A percentile compares a stretch with the other conserved stretches of the same genome.
phyloP scores from a whole-genome alignment of 1,139 yeast genomes.

The Hyphopichia pseudoburtonii region DNA sequence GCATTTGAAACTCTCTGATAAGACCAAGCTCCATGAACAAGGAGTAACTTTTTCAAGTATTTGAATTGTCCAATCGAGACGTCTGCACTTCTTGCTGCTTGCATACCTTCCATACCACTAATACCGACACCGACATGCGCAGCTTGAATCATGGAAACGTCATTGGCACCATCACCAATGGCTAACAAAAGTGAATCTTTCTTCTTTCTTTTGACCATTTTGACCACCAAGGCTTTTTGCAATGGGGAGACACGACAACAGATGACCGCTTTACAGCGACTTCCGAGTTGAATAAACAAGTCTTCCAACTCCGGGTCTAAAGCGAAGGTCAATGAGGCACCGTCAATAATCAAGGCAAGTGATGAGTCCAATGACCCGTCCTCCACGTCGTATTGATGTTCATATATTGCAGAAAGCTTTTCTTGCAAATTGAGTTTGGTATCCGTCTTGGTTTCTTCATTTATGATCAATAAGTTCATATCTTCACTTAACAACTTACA shows the following conservation, averaged over 20 bases:
- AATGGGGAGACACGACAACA: conserved; percentile 98
- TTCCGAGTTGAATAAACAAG: conserved; percentile 74
- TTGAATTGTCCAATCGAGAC: conserved; percentile 95
- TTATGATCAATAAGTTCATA: conserved; percentile 87
- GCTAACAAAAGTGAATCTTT: conserved; percentile 77
- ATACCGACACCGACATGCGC: conserved; percentile 98
- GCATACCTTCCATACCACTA: conserved; percentile 99
- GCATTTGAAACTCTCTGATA: conserved; percentile 93
- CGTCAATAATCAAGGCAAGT: conserved; percentile 90
- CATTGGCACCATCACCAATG: conserved; percentile 97
- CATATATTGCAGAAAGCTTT: conserved; percentile 72
- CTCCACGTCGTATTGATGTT: conserved; percentile 68
- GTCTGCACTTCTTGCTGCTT: conserved; percentile 98
- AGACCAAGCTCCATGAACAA: conserved; percentile 98
- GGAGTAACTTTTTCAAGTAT: conserved; percentile 72
- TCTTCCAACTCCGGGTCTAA: conserved; percentile 80
- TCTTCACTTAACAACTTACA: conserved; percentile 93
- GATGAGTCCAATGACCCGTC: conserved; percentile 57
- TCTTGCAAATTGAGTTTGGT: conserved; percentile 70
- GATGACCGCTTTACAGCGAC: conserved; percentile 84
- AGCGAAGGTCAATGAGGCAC: conserved; percentile 84
- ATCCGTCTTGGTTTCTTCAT: conserved; percentile 78
- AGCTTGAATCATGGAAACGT: conserved; percentile 97
- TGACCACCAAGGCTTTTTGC: conserved; percentile 95
- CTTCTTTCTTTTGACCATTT: conserved; percentile 63